Evolutionary conservation across 192 early-diverging fungal genomes (phyloP), one percentile per base, ranked within the genome.

Genomic region (Backusella australiensis): DNA sequence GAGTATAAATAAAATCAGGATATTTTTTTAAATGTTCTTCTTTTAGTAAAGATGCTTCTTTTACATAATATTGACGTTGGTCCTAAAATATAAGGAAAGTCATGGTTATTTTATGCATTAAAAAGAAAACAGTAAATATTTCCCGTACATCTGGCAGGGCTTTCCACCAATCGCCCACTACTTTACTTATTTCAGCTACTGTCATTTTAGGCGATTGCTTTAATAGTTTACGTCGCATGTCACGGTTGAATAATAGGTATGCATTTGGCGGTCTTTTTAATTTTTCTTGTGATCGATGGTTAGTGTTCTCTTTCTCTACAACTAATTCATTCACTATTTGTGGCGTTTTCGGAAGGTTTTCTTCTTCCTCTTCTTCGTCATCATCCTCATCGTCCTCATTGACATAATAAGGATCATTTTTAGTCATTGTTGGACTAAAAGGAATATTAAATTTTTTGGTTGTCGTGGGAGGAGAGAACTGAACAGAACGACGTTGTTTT

Each of bases 201-300:
- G 86, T 85, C 77, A 88, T 75, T 72, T 87, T 86, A n/a, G 89
- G 85, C 41, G 89, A 84, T 68, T 81, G 78, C 29, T 85, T 80
- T 71, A 89, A 69, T 44, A 91, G 75, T 75, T 85, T 86, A 67
- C 81, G 86, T 15, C 88, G 84, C 84, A 88, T 89, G 41, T 89
- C 87, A 42, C 85, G 82, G 69, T 90, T 91, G 63, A 89, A 91
- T 49, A 91, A 82, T 44, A 90, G 53, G 71, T 90, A 90, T 19
- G 86, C 86, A 74, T 90, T 90, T 72, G 87, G 86, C 14, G 88
- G 88, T 23, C 89, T 83, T 76, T 87, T 90, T n/a, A 88, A 73
- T 68, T 85, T 75, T 69, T 85, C 49, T 32, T 69, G 71, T 41
- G 35, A 29, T 72, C 44, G 41, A 35, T 72, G 41, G 17, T 35